Conservation (phyloP, 2,329 filamentous ascomycete genomes). For the Cordyceps militaris region DNA sequence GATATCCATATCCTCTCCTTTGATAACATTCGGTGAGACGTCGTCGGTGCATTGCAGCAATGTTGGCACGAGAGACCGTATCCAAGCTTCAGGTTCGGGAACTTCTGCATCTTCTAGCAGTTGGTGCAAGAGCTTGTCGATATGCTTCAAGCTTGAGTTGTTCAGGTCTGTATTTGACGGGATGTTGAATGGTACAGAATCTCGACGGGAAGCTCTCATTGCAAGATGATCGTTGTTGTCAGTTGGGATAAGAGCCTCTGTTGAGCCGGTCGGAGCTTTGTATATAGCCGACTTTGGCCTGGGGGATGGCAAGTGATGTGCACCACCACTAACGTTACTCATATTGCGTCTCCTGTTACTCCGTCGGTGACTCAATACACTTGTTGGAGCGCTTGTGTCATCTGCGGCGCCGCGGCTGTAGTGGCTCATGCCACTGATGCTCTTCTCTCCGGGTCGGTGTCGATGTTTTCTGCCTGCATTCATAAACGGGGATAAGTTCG, state of each 20-base stretch:
- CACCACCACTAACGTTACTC: slow-evolving; percentile 62
- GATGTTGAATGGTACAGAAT: slow-evolving; percentile 70
- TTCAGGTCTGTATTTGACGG: slow-evolving; percentile 79
- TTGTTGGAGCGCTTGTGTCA: slow-evolving; percentile 49
- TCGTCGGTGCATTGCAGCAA: slow-evolving; percentile 87
- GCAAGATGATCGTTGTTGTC: slow-evolving; percentile 39
- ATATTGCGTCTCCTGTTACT: slow-evolving; percentile 69
- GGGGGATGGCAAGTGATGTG: slow-evolving; percentile 64
- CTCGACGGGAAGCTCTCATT: slow-evolving; percentile 61
- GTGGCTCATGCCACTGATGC: slow-evolving; percentile 62
- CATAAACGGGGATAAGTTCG: slow-evolving; percentile 65
- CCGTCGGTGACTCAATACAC: slow-evolving; percentile 52
- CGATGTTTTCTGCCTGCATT: slow-evolving; percentile 70
- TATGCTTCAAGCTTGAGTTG: slow-evolving; percentile 78
- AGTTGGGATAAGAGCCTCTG: slow-evolving; percentile 42
- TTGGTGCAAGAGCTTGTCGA: slow-evolving; percentile 76
- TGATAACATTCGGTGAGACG: slow-evolving; percentile 84
- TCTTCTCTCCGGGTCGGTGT: slow-evolving; percentile 66
- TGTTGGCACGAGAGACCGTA: slow-evolving; percentile 84
- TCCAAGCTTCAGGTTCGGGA: slow-evolving; percentile 70
- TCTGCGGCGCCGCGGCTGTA: slow-evolving; percentile 60
- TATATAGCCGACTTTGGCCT: slow-evolving; percentile 52
- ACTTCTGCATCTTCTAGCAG: slow-evolving; percentile 71
- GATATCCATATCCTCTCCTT: slow-evolving; percentile 93
- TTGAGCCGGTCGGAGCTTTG: slow-evolving; percentile 47